A percentile compares a stretch with the other conserved stretches of the same genome.
Evolutionary conservation across 148 eudicot species (phyloP).

Genomic region (Talinum fruticosum): DNA sequence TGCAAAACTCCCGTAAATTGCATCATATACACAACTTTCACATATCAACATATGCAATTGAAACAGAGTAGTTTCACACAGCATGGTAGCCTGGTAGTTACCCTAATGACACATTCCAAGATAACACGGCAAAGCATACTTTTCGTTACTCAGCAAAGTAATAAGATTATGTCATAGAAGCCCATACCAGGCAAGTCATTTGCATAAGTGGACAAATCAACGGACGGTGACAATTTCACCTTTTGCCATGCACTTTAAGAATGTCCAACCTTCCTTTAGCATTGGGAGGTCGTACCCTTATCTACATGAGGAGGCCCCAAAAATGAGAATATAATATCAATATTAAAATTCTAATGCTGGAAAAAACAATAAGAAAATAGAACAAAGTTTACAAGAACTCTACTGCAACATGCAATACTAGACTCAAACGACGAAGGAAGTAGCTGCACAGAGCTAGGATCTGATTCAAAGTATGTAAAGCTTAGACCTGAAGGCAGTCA

Average conservation of each 20-base stretch:
- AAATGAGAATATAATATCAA: conserved; percentile 2
- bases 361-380: neutral
- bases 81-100: neutral
- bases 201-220: conserved; percentile 79
- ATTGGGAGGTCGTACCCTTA: conserved; percentile 79
- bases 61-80: neutral
- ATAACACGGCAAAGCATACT: neutral
- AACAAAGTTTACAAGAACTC: neutral
- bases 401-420: neutral
- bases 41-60: neutral
- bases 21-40: neutral
- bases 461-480: neutral
- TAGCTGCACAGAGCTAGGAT: neutral
- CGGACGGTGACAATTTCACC: conserved; percentile 69
- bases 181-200: conserved; percentile 76
- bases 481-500: too few relatives aligned
- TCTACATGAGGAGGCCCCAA: conserved; percentile 33
- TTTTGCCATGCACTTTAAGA: conserved; percentile 84
- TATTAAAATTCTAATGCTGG: conserved; percentile 1
- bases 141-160: conserved; percentile 1
- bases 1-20: neutral
- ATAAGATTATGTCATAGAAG: neutral
- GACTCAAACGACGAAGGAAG: neutral
- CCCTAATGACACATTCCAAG: neutral
- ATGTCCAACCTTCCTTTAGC: conserved; percentile 87